Base-by-base conservation (phyloP, 2,329 filamentous ascomycete genomes). In the Paecilomyces dactylethromorphus region DNA sequence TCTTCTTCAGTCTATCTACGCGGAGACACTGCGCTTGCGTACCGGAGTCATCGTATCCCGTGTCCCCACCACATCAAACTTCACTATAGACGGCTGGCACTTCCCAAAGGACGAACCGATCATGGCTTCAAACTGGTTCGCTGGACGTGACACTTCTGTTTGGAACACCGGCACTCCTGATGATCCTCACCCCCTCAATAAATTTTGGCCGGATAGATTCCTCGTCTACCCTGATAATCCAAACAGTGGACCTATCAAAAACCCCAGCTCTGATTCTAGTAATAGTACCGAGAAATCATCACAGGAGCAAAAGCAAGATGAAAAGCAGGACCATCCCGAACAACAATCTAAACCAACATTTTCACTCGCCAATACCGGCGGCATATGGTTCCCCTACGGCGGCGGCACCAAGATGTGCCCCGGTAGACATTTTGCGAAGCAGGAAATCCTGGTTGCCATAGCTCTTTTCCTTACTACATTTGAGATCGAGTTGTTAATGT, bases 21-120 rank as follows among this genome's bases (percentile, higher is more conserved):
- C 77, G 4, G 77, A 80, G 60, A 77, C 76, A 0, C 53, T 78
- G 53, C 66, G 77, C 11, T 55, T 78, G 0, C 77, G 79, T 29
- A 71, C 74, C 15, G 68, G 69, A 13, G 63, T 67, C 2, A 74
- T 62, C 12, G 53, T 62, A 15, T 58, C 60, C 24, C 60, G 64
- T 32, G 35, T 59, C n/a, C 39, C 62, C 6, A 49, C 62, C 3
- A 49, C 57, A 11, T 33, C 22, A 11, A 58, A 64, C 45, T 53
- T 64, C 45, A 57, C 53, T 4, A 21, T 64, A 10, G 60, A 55
- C 50, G 59, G 58, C 6, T 62, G 62, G 59, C 56, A 39, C 3
- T 49, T 63, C 54, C 56, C 32, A 8, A 58, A 59, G 49, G 58
- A 55, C 24, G 55, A 60, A 15, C 49, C 63, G 22, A 59, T 67